phyloP scores from a whole-genome alignment of 768 basidiomycete genomes.

The Amanita inopinata region DNA sequence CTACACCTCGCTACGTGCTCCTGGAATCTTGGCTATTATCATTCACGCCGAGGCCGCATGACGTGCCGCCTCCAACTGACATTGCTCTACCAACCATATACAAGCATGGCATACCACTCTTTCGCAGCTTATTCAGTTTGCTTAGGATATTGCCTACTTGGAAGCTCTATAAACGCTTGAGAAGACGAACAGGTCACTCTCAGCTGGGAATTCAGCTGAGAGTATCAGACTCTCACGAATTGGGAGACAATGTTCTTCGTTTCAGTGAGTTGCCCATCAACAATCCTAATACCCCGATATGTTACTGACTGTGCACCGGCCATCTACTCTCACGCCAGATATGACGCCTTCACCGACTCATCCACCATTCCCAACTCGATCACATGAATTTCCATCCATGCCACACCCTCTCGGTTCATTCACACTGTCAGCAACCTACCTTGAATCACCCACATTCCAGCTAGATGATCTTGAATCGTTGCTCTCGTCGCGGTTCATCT shows the following conservation, averaged over 20 bases:
- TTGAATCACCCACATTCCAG: constrained; percentile 58
- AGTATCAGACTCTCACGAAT: constrained; percentile 26
- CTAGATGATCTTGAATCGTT: constrained; percentile 72
- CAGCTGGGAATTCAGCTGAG: constrained; percentile 40
- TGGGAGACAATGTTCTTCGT: constrained; percentile 18
- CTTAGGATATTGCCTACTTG: constrained; percentile 69
- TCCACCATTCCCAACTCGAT: constrained; percentile 34
- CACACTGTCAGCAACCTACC: constrained; percentile 52
- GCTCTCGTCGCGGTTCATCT: constrained; percentile 63
- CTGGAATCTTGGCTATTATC: constrained; percentile 63
- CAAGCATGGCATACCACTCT: constrained; percentile 77
- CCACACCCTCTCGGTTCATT: constrained; percentile 61
- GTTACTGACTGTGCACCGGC: not conserved
- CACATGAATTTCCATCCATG: constrained; percentile 55
- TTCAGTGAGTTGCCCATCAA: constrained; percentile 24
- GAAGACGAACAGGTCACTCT: constrained; percentile 32
- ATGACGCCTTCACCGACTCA: constrained; percentile 28
- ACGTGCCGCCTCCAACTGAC: constrained; percentile 25
- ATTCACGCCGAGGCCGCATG: constrained; percentile 24
- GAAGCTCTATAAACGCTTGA: constrained; percentile 57
- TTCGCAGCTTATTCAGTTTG: constrained; percentile 66
- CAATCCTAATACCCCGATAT: not conserved
- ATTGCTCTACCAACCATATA: constrained; percentile 69
- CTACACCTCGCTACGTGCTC: constrained; percentile 57
- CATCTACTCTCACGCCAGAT: constrained; percentile 23